Base-by-base conservation (phyloP, 345 rosid genomes). In the Anastatica hierochuntica region DNA sequence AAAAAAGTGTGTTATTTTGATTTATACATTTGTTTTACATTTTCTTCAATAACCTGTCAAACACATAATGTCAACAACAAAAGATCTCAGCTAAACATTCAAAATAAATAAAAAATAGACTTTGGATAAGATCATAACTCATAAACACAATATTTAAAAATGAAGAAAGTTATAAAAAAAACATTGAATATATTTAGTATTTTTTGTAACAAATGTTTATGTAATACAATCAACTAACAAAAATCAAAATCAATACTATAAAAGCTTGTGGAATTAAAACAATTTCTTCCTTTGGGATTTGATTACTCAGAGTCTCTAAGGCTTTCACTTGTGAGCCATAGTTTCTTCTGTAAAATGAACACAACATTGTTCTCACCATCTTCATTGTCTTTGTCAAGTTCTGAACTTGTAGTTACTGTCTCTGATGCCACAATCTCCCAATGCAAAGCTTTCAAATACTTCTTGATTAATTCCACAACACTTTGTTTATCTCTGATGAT, bases 261-360 rank as follows among this genome's bases (percentile, higher is more conserved):
- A 20, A 48, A 40, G 31, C 62, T 30, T 42, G 58, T 65, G 58
- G 53, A 14, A 43, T 42, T 41, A 34, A 42, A 56, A 42, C 39
- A 56, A 49, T 56, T 64, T 65, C 10, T 41, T 47, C 35, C n/a
- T n/a, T 36, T 63, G 40, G 41, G 12, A 14, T 44, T 12, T 44
- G 14, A 12, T 54, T 54, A 67, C 50, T 87, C 92, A 5, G 78
- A 49, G 49, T 77, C 80, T 69, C 83, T 77, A 53, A 77, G 73
- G 72, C 85, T 84, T 70, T 75, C 87, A 30, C 85, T 79, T 27
- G 96, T 87, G 61, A 84, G 79, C 96, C 95, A 84, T 27, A 84
- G 61, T 73, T 87, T 84, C 80, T 90, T 90, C 53, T 78, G 89
- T 60, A 79, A 39, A 36, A 87, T 53, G 24, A 87, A 53, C 36